Percentiles rank a stretch among this genome's conserved stretches.
phyloP scores from a whole-genome alignment of 1,139 yeast genomes.

The Debaryomyces udenii region DNA sequence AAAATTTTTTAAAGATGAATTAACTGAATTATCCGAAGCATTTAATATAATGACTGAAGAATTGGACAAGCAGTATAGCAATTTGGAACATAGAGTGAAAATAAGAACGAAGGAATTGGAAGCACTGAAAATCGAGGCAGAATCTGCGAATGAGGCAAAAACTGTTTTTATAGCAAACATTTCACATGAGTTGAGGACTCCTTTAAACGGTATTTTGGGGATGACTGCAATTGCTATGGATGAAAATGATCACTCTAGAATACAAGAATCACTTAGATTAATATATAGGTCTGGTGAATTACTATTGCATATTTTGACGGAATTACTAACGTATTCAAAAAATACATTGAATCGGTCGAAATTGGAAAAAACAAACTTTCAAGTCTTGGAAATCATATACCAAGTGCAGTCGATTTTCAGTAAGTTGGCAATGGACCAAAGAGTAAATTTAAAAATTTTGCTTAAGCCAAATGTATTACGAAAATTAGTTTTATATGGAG shows the following conservation, averaged over 20 bases:
- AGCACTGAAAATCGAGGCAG: conserved; percentile 87
- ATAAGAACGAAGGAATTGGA: conserved; percentile 87
- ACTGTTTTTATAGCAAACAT: conserved; percentile 94
- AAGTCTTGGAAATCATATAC: conserved; percentile 71
- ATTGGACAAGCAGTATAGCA: conserved; percentile 77
- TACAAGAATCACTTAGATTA: conserved; percentile 67
- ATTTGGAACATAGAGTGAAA: conserved; percentile 86
- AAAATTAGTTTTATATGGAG: conserved; percentile 74
- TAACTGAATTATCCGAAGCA: conserved; percentile 84
- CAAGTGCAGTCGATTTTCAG: conserved; percentile 88
- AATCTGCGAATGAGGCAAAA: conserved; percentile 92
- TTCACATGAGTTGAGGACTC: conserved; percentile 93
- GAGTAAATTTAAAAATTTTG: conserved; percentile 61
- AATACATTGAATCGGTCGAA: conserved; percentile 88
- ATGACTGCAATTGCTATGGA: conserved; percentile 95
- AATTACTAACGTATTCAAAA: conserved; percentile 83
- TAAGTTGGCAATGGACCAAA: conserved; percentile 78
- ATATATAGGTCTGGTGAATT: conserved; percentile 89
- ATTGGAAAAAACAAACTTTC: conserved; percentile 78
- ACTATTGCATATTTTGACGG: conserved; percentile 83
- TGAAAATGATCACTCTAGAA: conserved; percentile 66
- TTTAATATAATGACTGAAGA: conserved; percentile 92
- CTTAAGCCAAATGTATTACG: conserved; percentile 64
- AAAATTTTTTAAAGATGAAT: conserved; percentile 76
- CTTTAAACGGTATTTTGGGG: conserved; percentile 92